Conservation (phyloP, 1,284 basidiomycete genomes). For the Sanguinoderma infundibulare region DNA sequence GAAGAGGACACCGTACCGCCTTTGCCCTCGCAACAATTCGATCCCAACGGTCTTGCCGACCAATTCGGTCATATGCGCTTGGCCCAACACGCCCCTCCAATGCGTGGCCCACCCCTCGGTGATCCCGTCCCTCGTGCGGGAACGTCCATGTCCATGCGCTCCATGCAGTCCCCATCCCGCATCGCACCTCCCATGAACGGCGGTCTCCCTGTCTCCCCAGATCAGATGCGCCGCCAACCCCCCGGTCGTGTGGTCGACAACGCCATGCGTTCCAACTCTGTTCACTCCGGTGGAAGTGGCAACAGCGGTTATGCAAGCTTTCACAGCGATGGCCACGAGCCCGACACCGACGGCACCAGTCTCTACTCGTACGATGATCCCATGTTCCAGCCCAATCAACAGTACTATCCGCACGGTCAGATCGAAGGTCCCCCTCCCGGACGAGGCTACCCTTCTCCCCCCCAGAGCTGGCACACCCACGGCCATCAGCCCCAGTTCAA, state of each 20-base stretch:
- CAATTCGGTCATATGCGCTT: conserved; percentile 53
- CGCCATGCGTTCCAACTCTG: conserved; percentile 29
- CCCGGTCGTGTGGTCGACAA: conserved; percentile 24
- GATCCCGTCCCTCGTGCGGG: conserved; percentile 46
- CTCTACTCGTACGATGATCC: conserved; percentile 43
- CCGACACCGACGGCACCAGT: conserved; percentile 35
- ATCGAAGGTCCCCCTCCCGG: conserved; percentile 27
- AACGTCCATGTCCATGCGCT: conserved; percentile 56
- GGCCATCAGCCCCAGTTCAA: conserved; percentile 39
- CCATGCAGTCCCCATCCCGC: conserved; percentile 37
- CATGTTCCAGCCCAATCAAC: conserved; percentile 14
- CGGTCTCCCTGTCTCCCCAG: conserved; percentile 31
- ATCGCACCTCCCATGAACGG: conserved; percentile 24
- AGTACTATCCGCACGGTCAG: conserved; percentile 19
- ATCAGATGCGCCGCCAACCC: conserved; percentile 26
- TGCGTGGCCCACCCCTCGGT: conserved; percentile 20
- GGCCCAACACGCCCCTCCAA: conserved; percentile 39
- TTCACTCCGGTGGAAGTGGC: conserved; percentile 34
- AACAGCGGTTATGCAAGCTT: conserved; percentile 31
- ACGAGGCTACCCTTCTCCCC: conserved; percentile 35
- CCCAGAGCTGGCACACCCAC: conserved; percentile 39
- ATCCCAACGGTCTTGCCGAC: conserved; percentile 49
- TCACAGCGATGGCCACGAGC: conserved; percentile 30
- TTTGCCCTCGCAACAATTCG: conserved; percentile 41
- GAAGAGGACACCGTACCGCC: conserved; percentile 37